A percentile compares a stretch with the other conserved stretches of the same genome.
Conservation (phyloP, 129 eudicot species). For the Lonicera japonica region DNA sequence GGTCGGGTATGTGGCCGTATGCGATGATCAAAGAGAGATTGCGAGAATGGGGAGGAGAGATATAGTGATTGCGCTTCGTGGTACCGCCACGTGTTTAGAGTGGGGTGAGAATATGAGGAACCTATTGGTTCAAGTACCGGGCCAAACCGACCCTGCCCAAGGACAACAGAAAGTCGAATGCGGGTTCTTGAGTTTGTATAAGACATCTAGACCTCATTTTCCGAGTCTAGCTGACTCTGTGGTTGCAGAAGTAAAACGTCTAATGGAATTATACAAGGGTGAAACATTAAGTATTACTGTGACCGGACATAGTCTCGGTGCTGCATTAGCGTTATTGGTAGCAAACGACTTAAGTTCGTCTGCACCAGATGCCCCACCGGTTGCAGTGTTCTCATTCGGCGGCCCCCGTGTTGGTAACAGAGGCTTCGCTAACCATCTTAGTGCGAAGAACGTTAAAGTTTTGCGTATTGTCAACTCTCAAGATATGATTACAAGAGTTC, state of each 20-base stretch:
- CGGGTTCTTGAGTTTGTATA: slow-evolving; percentile 60
- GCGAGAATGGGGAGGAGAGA: slow-evolving; percentile 94
- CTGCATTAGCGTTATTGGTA: slow-evolving; percentile 75
- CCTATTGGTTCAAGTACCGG: slow-evolving; percentile 47
- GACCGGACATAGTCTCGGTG: slow-evolving; percentile 97
- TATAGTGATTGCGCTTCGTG: slow-evolving; percentile 80
- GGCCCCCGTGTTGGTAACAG: slow-evolving; percentile 95
- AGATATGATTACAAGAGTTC: slow-evolving; percentile 80
- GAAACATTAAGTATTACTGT: slow-evolving; percentile 76
- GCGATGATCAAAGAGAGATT: slow-evolving; percentile 73
- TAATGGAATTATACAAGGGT: slow-evolving; percentile 56
- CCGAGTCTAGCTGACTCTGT: slow-evolving; percentile 68
- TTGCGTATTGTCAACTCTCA: slow-evolving; percentile 66
- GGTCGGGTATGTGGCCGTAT: slow-evolving; percentile 90
- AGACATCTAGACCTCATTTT: slow-evolving; percentile 47
- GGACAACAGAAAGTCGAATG: slow-evolving; percentile 76
- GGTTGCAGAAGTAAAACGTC: slow-evolving; percentile 43
- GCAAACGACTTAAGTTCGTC: slow-evolving; percentile 60
- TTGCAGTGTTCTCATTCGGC: slow-evolving; percentile 84
- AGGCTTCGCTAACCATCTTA: slow-evolving; percentile 48
- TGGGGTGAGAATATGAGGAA: slow-evolving; percentile 84
- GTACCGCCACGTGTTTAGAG: slow-evolving; percentile 92
- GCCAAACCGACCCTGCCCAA: slow-evolving; percentile 4
- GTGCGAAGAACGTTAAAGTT: slow-evolving; percentile 57
- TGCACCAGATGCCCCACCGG: slow-evolving; percentile 50